Conservation (phyloP, 371 early-diverging fungal species). For the Parasitella parasitica region DNA sequence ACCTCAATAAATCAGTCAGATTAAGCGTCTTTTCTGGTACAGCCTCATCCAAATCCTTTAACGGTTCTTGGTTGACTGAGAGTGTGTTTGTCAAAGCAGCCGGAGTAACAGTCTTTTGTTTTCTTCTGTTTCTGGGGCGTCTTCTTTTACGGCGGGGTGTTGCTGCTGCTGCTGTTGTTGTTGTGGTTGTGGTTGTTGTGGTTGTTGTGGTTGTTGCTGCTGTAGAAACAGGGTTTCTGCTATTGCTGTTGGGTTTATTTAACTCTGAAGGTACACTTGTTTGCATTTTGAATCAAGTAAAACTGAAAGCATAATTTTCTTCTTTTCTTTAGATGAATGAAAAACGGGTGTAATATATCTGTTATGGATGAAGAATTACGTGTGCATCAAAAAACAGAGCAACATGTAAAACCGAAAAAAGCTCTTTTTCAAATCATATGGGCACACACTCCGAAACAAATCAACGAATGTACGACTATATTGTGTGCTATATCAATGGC, state of each 20-base stretch:
- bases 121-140: slow-evolving; percentile 31
- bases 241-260: slow-evolving; percentile 1
- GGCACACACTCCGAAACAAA: no score
- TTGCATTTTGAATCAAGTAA: slow-evolving; percentile 13
- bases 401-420: no score
- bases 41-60: background rate
- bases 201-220: background rate
- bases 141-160: slow-evolving; percentile 28
- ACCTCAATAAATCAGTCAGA: slow-evolving; percentile 8
- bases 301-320: slow-evolving; percentile 14
- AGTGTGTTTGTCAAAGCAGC: background rate
- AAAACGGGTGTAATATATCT: background rate
- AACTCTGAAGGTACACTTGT: slow-evolving; percentile 13
- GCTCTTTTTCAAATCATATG: no score
- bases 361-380: background rate
- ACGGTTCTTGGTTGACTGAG: background rate
- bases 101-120: background rate
- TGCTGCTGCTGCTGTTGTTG: background rate
- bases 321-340: background rate
- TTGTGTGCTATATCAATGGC: no score
- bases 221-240: background rate
- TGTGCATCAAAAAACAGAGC: background rate
- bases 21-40: background rate
- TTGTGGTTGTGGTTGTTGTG: no score
- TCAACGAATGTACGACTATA: no score